A percentile compares a stretch with the other conserved stretches of the same genome.
Conservation (phyloP, 352 stramenopile species). For the Blastocystis sp. region DNA sequence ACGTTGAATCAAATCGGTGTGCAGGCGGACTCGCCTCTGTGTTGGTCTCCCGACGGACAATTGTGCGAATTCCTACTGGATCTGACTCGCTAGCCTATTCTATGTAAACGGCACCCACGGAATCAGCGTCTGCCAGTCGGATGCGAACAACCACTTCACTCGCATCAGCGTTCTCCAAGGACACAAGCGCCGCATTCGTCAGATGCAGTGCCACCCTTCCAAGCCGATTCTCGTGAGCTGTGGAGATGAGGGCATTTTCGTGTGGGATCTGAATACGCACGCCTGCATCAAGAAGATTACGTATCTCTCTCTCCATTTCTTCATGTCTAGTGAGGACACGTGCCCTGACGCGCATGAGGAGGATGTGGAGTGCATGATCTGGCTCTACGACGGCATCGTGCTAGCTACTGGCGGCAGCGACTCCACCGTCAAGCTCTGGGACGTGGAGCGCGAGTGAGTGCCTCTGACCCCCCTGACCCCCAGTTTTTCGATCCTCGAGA, state of each 20-base stretch:
- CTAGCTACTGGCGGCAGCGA: no score
- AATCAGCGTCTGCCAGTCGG: conserved; percentile 11
- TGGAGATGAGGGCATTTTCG: conserved; percentile 42
- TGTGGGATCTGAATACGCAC: conserved; percentile 28
- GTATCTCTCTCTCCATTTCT: background rate
- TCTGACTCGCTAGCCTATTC: background rate
- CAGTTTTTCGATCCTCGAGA: conserved; percentile 35
- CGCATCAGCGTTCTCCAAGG: conserved; percentile 5
- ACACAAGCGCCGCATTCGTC: conserved; percentile 8
- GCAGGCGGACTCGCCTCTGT: conserved; percentile 23
- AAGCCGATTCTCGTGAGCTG: conserved; percentile 2
- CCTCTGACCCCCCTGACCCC: no score
- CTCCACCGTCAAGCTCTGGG: no score
- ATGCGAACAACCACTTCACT: conserved; percentile 32
- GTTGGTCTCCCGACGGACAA: conserved; percentile 53
- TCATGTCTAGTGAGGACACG: conserved; percentile 32
- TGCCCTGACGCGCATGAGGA: conserved; percentile 24
- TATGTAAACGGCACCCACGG: conserved; percentile 61
- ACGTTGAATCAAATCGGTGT: conserved; percentile 60
- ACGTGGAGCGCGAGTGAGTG: background rate
- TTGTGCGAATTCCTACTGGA: background rate
- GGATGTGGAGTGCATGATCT: conserved; percentile 46
- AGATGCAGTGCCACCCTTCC: conserved; percentile 23
- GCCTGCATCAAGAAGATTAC: conserved; percentile 12
- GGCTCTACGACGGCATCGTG: conserved; percentile 43